Evolutionary conservation across 2,329 filamentous ascomycete genomes (phyloP).

Genomic region (Diatrype stigma): DNA sequence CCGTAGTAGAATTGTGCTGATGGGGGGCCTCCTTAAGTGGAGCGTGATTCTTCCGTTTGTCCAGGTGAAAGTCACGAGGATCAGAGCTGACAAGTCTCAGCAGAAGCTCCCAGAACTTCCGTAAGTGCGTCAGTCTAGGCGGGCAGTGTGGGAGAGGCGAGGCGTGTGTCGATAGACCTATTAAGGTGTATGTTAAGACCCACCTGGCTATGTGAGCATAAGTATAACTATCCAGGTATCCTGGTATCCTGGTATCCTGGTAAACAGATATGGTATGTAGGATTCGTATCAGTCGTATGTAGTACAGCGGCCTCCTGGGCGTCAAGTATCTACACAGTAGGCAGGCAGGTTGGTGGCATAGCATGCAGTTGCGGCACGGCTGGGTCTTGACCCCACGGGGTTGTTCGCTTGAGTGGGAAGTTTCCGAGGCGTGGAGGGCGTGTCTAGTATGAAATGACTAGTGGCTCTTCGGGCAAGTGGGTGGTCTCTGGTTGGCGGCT

Average conservation of each 20-base stretch:
- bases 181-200: background rate
- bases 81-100: background rate
- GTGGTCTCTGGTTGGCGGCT: slow-evolving; percentile 24
- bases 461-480: slow-evolving; percentile 27
- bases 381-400: background rate
- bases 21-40: background rate
- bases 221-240: too few species aligned
- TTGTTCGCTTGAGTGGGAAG: background rate
- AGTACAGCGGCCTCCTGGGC: background rate
- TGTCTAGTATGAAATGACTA: slow-evolving; percentile 9
- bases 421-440: slow-evolving; percentile 2
- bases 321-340: background rate
- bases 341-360: background rate
- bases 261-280: too few species aligned
- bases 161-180: background rate
- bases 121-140: background rate
- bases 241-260: too few species aligned
- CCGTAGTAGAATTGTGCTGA: background rate
- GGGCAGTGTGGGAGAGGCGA: background rate
- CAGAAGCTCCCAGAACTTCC: background rate
- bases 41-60: background rate
- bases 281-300: too few species aligned
- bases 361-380: background rate
- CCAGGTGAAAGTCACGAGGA: background rate
- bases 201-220: background rate